A percentile compares a stretch with the other conserved stretches of the same genome.
These are phyloP conservation scores for Moringa oleifera DNA, from an alignment of 345 rosid species.

Conservation along the genomic window DNA sequence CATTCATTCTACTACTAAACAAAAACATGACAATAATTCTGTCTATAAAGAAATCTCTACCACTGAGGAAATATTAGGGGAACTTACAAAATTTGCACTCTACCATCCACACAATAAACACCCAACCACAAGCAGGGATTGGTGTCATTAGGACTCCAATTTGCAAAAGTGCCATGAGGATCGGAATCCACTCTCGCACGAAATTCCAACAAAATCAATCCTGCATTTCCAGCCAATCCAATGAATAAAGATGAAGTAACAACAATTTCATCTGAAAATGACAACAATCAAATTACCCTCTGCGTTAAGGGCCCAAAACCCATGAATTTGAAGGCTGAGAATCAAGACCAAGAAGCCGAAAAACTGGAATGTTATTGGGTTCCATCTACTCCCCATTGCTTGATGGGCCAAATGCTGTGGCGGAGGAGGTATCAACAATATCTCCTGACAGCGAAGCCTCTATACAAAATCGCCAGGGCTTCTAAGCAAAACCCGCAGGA, in stretches of 20 bases:
- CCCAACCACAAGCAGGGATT: conserved; percentile 75
- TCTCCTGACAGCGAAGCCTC: conserved; percentile 32
- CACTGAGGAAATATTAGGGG: neutral
- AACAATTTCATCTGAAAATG: conserved; percentile 5
- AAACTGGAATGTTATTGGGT: conserved; percentile 49
- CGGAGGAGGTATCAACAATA: conserved; percentile 34
- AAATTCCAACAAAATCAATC: conserved; percentile 60
- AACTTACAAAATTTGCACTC: conserved; percentile 79
- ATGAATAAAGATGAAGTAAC: conserved; percentile 2
- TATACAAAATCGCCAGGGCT: conserved; percentile 68
- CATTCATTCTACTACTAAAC: neutral
- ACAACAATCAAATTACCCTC: conserved; percentile 60
- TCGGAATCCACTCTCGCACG: conserved; percentile 52
- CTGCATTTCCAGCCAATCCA: conserved; percentile 55
- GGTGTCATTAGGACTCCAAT: conserved; percentile 53
- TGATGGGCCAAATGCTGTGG: conserved; percentile 31
- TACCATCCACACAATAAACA: conserved; percentile 55
- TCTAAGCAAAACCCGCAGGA: conserved; percentile 19
- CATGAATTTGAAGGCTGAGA: conserved; percentile 33
- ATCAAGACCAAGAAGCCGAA: conserved; percentile 45
- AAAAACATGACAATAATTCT: conserved; percentile 1
- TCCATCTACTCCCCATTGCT: conserved; percentile 82
- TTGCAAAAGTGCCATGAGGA: conserved; percentile 58
- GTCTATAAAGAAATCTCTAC: neutral
- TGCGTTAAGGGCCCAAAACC: conserved; percentile 42